Evolutionary conservation across 2,329 filamentous ascomycete genomes (phyloP).

Genomic region (Pestalotiopsis sp.): DNA sequence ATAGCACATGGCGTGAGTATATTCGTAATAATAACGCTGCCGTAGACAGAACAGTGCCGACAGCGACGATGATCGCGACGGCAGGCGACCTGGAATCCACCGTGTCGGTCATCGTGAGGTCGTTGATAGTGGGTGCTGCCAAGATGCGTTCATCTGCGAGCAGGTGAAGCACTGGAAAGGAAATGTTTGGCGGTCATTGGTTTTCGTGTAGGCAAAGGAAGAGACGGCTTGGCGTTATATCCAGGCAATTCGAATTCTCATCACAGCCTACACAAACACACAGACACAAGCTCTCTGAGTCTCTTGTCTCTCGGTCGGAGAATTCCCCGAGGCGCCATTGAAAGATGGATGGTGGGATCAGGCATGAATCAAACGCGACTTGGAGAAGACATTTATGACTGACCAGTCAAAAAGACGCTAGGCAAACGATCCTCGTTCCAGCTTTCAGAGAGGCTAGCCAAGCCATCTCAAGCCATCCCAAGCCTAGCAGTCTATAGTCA

Average conservation of each 20-base stretch:
- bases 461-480: neutral
- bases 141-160: neutral
- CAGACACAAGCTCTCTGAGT: neutral
- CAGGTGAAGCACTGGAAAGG: neutral
- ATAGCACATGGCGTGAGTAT: constrained; percentile 2
- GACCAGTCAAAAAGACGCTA: neutral
- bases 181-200: neutral
- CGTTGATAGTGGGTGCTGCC: neutral
- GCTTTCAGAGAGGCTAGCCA: neutral
- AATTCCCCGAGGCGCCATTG: neutral
- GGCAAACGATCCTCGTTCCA: neutral
- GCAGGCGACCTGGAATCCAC: neutral
- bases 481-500: neutral
- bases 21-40: neutral
- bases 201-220: neutral
- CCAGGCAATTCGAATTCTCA: neutral
- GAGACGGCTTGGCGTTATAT: neutral
- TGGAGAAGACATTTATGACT: neutral
- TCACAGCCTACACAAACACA: neutral
- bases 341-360: neutral
- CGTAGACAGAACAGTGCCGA: neutral
- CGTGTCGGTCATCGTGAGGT: neutral
- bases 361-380: neutral
- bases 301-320: neutral
- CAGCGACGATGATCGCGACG: neutral